These are phyloP conservation scores for Ustilago vetiveriae DNA, from an alignment of 1,284 basidiomycete species.

Conservation along the genomic window DNA sequence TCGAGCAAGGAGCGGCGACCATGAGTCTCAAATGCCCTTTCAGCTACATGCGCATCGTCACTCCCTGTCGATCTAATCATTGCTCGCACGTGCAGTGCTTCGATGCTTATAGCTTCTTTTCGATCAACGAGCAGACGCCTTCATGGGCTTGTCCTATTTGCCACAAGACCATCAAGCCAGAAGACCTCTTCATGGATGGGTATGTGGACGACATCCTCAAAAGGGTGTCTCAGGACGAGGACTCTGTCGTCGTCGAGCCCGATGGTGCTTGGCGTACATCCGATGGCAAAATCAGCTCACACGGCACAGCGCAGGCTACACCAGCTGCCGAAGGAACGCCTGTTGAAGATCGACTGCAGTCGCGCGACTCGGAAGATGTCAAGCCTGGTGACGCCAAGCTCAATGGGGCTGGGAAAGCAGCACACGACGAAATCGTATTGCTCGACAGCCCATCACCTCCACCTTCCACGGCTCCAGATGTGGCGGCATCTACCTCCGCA, in stretches of 20 bases:
- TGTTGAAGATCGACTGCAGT: conserved; percentile 5
- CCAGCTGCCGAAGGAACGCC: conserved; percentile 12
- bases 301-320: conserved; percentile 15
- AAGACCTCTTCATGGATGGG: conserved; percentile 91
- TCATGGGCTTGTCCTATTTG: conserved; percentile 98
- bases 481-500: conserved; percentile 3
- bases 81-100: conserved; percentile 96
- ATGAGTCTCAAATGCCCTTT: conserved; percentile 70
- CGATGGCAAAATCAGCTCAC: conserved; percentile 76
- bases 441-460: conserved; percentile 43
- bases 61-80: conserved; percentile 82
- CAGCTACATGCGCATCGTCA: conserved; percentile 85
- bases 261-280: conserved; percentile 94
- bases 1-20: conserved; percentile 58
- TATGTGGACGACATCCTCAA: conserved; percentile 80
- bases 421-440: conserved; percentile 29
- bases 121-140: conserved; percentile 94
- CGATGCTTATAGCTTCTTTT: conserved; percentile 92
- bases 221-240: conserved; percentile 79
- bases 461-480: conserved; percentile 2
- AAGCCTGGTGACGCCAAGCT: conserved; percentile 11
- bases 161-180: conserved; percentile 78
- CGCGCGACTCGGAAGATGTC: conserved; percentile 14
- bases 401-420: conserved; percentile 9
- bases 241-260: conserved; percentile 91